Evolutionary conservation across 768 basidiomycete species (phyloP).

Genomic region (Leccinum olivaceopallidum): DNA sequence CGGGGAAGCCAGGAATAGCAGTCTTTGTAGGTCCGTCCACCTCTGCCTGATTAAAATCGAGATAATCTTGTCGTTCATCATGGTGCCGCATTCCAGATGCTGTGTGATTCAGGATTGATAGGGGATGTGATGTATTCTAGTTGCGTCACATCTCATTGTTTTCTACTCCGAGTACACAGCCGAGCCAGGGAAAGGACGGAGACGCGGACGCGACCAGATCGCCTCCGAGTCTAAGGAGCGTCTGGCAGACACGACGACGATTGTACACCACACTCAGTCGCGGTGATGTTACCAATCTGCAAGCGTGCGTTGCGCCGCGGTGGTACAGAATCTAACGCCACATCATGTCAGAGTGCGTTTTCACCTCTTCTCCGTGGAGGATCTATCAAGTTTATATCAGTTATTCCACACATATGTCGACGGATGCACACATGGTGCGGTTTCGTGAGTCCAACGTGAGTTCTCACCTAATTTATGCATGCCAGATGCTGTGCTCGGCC

Average conservation of each 20-base stretch:
- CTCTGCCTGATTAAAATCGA: conserved; percentile 75
- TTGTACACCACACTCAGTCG: conserved; percentile 46
- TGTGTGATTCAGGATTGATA: conserved; percentile 74
- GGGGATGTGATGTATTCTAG: conserved; percentile 75
- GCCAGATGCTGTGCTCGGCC: conserved; percentile 3
- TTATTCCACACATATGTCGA: conserved; percentile 61
- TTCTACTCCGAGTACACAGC: conserved; percentile 1
- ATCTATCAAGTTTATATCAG: not conserved
- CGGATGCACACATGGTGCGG: conserved; percentile 64
- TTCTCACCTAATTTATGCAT: conserved; percentile 2
- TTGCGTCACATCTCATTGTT: conserved; percentile 36
- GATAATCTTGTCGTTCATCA: conserved; percentile 58
- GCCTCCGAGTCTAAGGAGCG: conserved; percentile 55
- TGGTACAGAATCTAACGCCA: conserved; percentile 42
- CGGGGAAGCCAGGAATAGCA: conserved; percentile 67
- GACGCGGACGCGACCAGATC: conserved; percentile 74
- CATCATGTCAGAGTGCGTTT: conserved; percentile 9
- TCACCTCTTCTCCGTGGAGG: conserved; percentile 7
- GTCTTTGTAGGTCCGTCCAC: conserved; percentile 61
- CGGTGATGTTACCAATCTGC: conserved; percentile 48
- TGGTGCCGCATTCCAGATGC: conserved; percentile 55
- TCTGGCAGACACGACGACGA: conserved; percentile 66
- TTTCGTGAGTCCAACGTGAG: conserved; percentile 43
- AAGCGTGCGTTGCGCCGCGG: conserved; percentile 56
- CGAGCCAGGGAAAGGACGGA: not conserved